Evolutionary conservation across 2,329 filamentous ascomycete genomes (phyloP), one percentile per base, ranked within the genome.

Genomic region (Xylaria sp.): DNA sequence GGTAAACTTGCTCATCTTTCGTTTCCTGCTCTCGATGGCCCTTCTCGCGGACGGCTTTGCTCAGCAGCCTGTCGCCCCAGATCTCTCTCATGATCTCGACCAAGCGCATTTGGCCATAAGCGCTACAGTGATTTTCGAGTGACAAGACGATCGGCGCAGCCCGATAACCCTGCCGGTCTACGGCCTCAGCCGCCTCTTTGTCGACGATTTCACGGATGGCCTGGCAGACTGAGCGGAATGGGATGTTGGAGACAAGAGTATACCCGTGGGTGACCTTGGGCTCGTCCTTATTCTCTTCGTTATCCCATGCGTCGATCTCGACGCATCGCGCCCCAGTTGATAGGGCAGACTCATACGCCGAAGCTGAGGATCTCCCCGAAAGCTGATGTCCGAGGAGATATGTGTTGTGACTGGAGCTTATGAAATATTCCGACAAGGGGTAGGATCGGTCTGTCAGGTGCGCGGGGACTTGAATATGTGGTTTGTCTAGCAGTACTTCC

Each of bases 241-340:
- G 81, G 27, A 91, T 87, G 72, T 90, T 80, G 9, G 88, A 90
- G 3, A 90, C 88, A 1, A 91, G 80, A 0, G 89, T 91, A 75
- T 87, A 91, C 1, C 89, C 89, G 73, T 92, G 89, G 0, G 89
- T 92, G 59, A 91, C 89, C 74, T 90, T 91, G 3, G 89, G 89
- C 75, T 91, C 89, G 10, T 87, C 83, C 44, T 78, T 79, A 71
- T 90, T 77, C 9, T 88, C 85, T 42, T 85, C 81, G 54, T 89
- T 83, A 72, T 92, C 89, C 90, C 90, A 92, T 1, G 88, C 90
- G 73, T 92, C 90, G 61, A 92, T 92, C 78, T 92, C 90, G 42
- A 92, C 89, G 72, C 90, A 92, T 6, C 90, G 82, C 1, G 89
- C 88, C 1, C 90, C 90, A 0, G 88, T 86, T 33, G 79, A 80